These are phyloP conservation scores for Cladophialophora psammophila DNA, from an alignment of 2,329 filamentous ascomycete species.

Conservation along the genomic window DNA sequence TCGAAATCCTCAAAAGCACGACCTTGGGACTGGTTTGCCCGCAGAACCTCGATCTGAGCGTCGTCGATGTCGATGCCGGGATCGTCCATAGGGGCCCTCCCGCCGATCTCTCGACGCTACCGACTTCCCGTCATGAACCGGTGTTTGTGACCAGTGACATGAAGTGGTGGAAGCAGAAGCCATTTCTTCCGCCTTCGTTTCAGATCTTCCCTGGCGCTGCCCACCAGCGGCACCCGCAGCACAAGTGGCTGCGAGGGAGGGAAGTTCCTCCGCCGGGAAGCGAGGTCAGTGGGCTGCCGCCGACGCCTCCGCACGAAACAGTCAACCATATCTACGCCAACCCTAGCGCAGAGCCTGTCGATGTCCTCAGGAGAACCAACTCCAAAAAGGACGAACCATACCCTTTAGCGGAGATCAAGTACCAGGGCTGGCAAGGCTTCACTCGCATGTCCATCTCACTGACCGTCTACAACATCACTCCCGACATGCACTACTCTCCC, in stretches of 20 bases:
- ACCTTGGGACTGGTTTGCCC: slow-evolving; percentile 37
- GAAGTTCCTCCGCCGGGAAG: neutral
- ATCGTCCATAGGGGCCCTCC: slow-evolving; percentile 9
- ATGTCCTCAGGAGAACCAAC: neutral
- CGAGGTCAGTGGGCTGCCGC: slow-evolving; percentile 11
- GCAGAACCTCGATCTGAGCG: slow-evolving; percentile 35
- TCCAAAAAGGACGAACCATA: slow-evolving; percentile 17
- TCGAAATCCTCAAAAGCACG: slow-evolving; percentile 38
- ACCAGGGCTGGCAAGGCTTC: slow-evolving; percentile 29
- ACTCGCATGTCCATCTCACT: slow-evolving; percentile 23
- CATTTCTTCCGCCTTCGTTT: slow-evolving; percentile 30
- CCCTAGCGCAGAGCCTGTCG: neutral
- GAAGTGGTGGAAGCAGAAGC: slow-evolving; percentile 34
- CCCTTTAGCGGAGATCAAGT: slow-evolving; percentile 30
- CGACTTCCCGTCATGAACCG: slow-evolving; percentile 4
- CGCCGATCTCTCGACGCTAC: slow-evolving; percentile 3
- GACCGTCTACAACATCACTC: slow-evolving; percentile 31
- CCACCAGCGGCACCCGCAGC: neutral
- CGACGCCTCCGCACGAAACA: slow-evolving; percentile 10
- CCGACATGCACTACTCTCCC: slow-evolving; percentile 25
- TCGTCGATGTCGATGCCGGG: slow-evolving; percentile 26
- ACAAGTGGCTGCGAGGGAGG: neutral
- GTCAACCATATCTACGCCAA: neutral
- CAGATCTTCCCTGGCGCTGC: slow-evolving; percentile 16
- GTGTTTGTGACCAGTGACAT: slow-evolving; percentile 26